Base-by-base conservation (phyloP, 768 basidiomycete species). In the Dacryopinax primogenitus region DNA sequence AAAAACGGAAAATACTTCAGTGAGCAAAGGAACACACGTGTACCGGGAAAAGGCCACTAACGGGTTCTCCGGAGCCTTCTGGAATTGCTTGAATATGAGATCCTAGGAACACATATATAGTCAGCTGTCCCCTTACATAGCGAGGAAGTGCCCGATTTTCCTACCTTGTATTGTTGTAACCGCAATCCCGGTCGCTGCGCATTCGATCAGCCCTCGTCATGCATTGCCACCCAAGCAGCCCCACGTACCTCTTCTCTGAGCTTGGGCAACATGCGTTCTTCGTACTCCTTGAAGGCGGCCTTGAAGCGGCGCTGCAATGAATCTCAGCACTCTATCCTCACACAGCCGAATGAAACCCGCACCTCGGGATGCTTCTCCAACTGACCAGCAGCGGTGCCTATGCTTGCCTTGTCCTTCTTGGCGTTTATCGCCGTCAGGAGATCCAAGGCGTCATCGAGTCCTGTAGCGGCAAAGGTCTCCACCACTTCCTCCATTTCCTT, bases 11-110 rank as follows among this genome's bases (percentile, higher is more conserved):
- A n/a, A n/a, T n/a, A n/a, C n/a, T n/a, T n/a, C n/a, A 34, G 12
- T n/a, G 28, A 39, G 7, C 11, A 30, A 39, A 15, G 35, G 23
- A 23, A 7, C 28, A 63, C 16, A 28, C 28, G 39, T 63, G 41
- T 21, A 33, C 28, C 23, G 33, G 62, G 23, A 11, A 33, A 47
- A 45, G 30, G 1, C 41, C 4, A 75, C 87, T 72, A 76, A 94
- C 92, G 93, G 90, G 75, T 96, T 96, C 67, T 96, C 93, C 0
- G 92, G 90, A 1, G 90, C 86, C 75, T 96, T 97, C 75, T 96
- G 90, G 84, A 97, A 97, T 74, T 91, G 85, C 76, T 95, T 96
- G 83, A 83, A 87, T 61, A 96, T 77, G 62, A 92, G 76, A 66
- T 97, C 93, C 84, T 92, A 72, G n/a, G n/a, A n/a, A n/a, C 68